phyloP scores from a whole-genome alignment of 768 basidiomycete species.

The Pleurotus giganteus region DNA sequence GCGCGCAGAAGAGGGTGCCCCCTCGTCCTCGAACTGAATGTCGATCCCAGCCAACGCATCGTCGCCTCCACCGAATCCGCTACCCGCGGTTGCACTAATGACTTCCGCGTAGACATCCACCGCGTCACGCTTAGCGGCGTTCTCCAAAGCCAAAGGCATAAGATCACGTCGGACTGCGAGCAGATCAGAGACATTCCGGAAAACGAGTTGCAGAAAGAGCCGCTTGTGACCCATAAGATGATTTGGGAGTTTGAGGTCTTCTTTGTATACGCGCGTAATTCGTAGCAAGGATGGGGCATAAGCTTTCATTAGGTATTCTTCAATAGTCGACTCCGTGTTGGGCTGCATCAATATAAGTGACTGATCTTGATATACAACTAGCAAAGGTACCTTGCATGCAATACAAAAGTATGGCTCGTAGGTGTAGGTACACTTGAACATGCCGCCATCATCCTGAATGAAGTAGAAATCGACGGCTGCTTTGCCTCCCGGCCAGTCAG shows the following conservation, averaged over 20 bases:
- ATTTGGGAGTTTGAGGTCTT: conserved; percentile 94
- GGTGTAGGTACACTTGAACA: conserved; percentile 91
- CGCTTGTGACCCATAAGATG: conserved; percentile 94
- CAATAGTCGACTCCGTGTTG: conserved; percentile 85
- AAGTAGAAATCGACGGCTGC: conserved; percentile 97
- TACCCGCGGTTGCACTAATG: conserved; percentile 70
- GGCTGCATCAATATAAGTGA: conserved; percentile 38
- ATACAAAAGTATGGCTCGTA: conserved; percentile 97
- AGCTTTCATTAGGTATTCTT: conserved; percentile 93
- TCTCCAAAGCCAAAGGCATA: conserved; percentile 84
- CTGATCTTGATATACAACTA: not conserved
- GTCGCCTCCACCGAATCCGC: not conserved
- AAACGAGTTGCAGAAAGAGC: conserved; percentile 84
- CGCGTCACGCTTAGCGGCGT: conserved; percentile 89
- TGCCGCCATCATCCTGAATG: conserved; percentile 92
- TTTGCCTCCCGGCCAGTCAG: conserved; percentile 79
- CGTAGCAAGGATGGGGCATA: conserved; percentile 86
- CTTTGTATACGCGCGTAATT: conserved; percentile 80
- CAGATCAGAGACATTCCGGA: conserved; percentile 92
- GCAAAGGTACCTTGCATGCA: conserved; percentile 72
- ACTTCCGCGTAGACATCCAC: conserved; percentile 98
- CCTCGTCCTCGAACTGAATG: conserved; percentile 65
- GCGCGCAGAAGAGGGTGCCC: conserved; percentile 17
- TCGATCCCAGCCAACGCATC: conserved; percentile 46
- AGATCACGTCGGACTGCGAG: conserved; percentile 85